A percentile compares a stretch with the other conserved stretches of the same genome.
Conservation (phyloP, 1,284 basidiomycete genomes). For the Meira miltonrushii region DNA sequence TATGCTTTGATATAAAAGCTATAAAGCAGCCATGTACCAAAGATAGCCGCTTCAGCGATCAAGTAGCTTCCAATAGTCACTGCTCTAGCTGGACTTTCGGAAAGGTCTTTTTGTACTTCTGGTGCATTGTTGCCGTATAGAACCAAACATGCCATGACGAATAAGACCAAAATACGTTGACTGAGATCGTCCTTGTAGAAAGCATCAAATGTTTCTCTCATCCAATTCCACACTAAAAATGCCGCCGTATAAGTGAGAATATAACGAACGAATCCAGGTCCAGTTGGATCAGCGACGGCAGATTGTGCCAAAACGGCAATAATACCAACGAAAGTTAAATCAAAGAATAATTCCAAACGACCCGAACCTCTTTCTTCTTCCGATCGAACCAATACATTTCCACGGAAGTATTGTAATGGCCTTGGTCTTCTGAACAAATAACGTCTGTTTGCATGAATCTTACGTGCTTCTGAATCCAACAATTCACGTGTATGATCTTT, state of each 20-base stretch:
- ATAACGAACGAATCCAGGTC: slow-evolving; percentile 32
- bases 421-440: slow-evolving; percentile 39
- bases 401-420: slow-evolving; percentile 42
- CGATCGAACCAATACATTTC: slow-evolving; percentile 26
- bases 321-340: slow-evolving; percentile 39
- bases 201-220: slow-evolving; percentile 40
- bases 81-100: slow-evolving; percentile 27
- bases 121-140: slow-evolving; percentile 44
- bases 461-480: slow-evolving; percentile 24
- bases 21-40: slow-evolving; percentile 23
- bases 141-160: slow-evolving; percentile 37
- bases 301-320: slow-evolving; percentile 37
- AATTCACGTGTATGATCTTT: slow-evolving; percentile 13
- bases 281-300: slow-evolving; percentile 31
- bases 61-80: slow-evolving; percentile 35
- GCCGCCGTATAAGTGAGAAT: slow-evolving; percentile 36
- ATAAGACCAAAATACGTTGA: slow-evolving; percentile 32
- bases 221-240: slow-evolving; percentile 39
- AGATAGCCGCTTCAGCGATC: slow-evolving; percentile 26
- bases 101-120: slow-evolving; percentile 16
- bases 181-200: slow-evolving; percentile 40
- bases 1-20: slow-evolving; percentile 41
- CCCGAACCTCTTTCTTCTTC: slow-evolving; percentile 31
- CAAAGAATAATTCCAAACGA: slow-evolving; percentile 32
- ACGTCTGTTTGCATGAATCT: slow-evolving; percentile 26